Conservation (phyloP, 2,329 filamentous ascomycete species). For the Grosmannia penicillata region DNA sequence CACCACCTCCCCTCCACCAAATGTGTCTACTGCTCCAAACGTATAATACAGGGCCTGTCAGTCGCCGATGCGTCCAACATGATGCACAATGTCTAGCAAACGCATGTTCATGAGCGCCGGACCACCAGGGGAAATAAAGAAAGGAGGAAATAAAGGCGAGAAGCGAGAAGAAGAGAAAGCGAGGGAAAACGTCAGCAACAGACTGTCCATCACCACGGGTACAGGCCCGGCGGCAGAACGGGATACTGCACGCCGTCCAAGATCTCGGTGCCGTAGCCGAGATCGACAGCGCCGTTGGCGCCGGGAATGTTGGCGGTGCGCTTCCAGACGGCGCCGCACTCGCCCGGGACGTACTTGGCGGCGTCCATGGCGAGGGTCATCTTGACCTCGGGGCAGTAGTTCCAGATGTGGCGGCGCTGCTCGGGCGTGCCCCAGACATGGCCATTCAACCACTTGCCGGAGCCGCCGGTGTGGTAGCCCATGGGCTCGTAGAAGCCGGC, state of each 20-base stretch:
- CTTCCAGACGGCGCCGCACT: conserved; percentile 32
- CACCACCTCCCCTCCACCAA: neutral
- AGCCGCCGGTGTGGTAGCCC: conserved; percentile 41
- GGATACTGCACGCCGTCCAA: conserved; percentile 27
- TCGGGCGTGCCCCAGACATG: conserved; percentile 33
- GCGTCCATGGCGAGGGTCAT: conserved; percentile 41
- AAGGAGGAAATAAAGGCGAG: neutral
- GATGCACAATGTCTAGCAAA: neutral
- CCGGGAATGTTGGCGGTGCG: conserved; percentile 14
- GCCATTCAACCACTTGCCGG: conserved; percentile 27
- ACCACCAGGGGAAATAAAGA: neutral
- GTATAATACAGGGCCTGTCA: no score
- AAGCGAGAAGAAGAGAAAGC: neutral
- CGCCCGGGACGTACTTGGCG: conserved; percentile 32
- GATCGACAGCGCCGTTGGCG: conserved; percentile 11
- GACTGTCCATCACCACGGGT: conserved; percentile 16
- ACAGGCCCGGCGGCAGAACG: conserved; percentile 19
- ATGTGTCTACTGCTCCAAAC: neutral
- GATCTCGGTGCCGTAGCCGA: conserved; percentile 23
- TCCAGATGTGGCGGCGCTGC: conserved; percentile 34
- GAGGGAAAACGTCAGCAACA: neutral
- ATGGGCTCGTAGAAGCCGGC: conserved; percentile 40
- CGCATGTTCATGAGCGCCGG: no score
- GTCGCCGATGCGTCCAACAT: no score
- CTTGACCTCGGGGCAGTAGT: conserved; percentile 44